phyloP scores from a whole-genome alignment of 1,284 basidiomycete genomes.

The Heterobasidion annosum region DNA sequence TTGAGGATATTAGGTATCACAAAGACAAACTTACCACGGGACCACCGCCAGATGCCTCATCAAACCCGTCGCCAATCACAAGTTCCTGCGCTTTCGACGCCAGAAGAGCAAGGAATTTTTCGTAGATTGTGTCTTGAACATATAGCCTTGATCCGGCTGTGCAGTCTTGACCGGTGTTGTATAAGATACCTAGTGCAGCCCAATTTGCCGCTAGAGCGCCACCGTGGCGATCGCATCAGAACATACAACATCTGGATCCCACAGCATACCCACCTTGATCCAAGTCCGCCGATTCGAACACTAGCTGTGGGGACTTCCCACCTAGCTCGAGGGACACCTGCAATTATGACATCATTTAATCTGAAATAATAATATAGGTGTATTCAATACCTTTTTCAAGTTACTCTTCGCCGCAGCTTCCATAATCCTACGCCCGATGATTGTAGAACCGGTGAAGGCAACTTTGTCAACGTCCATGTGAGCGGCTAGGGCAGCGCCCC shows the following conservation, averaged over 20 bases:
- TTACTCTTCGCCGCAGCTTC: slow-evolving; percentile 91
- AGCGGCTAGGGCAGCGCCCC: slow-evolving; percentile 75
- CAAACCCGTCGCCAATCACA: slow-evolving; percentile 75
- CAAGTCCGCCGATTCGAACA: slow-evolving; percentile 76
- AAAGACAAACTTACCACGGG: slow-evolving; percentile 53
- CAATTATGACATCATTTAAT: neutral
- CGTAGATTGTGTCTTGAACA: slow-evolving; percentile 79
- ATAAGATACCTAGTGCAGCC: slow-evolving; percentile 77
- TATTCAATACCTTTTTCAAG: slow-evolving; percentile 63
- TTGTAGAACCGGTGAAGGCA: slow-evolving; percentile 77
- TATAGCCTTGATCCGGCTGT: slow-evolving; percentile 82
- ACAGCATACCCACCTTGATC: slow-evolving; percentile 54
- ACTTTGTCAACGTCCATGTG: slow-evolving; percentile 82
- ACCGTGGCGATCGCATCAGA: neutral
- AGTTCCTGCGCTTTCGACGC: slow-evolving; percentile 61
- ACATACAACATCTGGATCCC: neutral
- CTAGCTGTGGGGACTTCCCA: slow-evolving; percentile 88
- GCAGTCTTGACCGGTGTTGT: slow-evolving; percentile 83
- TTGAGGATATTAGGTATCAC: neutral
- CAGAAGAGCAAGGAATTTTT: slow-evolving; percentile 69
- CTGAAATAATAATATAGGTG: neutral
- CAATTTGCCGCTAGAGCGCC: slow-evolving; percentile 61
- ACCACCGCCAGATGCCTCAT: slow-evolving; percentile 67
- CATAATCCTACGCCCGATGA: slow-evolving; percentile 89
- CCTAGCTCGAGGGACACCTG: slow-evolving; percentile 90